phyloP scores from a whole-genome alignment of 306 rosid genomes.

The Geum urbanum region DNA sequence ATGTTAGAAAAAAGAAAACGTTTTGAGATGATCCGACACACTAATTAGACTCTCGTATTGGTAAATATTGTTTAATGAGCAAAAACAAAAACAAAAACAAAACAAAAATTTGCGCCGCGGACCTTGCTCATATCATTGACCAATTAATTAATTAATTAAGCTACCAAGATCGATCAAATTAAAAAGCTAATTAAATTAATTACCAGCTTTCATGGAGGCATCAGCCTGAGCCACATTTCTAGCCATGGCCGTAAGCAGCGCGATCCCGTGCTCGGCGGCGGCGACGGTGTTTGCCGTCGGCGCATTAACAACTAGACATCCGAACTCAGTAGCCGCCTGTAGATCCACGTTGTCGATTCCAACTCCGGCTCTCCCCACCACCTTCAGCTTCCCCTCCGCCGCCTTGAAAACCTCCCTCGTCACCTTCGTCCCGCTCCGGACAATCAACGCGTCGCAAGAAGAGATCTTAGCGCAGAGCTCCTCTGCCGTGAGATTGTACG shows the following conservation, averaged over 20 bases:
- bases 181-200: neutral
- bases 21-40: too few species aligned
- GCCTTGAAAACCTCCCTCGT: conserved; percentile 64
- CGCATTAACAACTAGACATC: conserved; percentile 83
- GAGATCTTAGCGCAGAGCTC: conserved; percentile 69
- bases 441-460: conserved; percentile 68
- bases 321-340: conserved; percentile 82
- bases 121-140: neutral
- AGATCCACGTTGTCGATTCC: conserved; percentile 96
- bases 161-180: neutral
- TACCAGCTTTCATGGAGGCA: conserved; percentile 83
- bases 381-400: conserved; percentile 64
- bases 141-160: too few species aligned
- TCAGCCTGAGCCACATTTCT: conserved; percentile 84
- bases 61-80: too few species aligned
- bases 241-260: conserved; percentile 82
- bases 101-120: neutral
- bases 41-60: too few species aligned
- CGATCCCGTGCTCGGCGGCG: conserved; percentile 86
- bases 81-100: neutral
- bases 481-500: conserved; percentile 48
- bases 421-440: conserved; percentile 82
- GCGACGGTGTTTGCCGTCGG: conserved; percentile 89
- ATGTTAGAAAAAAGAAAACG: too few species aligned
- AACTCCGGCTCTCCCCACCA: conserved; percentile 93